Evolutionary conservation across 2,329 filamentous ascomycete species (phyloP), one percentile per base, ranked within the genome.

Genomic region (Arachnomyces sp.): DNA sequence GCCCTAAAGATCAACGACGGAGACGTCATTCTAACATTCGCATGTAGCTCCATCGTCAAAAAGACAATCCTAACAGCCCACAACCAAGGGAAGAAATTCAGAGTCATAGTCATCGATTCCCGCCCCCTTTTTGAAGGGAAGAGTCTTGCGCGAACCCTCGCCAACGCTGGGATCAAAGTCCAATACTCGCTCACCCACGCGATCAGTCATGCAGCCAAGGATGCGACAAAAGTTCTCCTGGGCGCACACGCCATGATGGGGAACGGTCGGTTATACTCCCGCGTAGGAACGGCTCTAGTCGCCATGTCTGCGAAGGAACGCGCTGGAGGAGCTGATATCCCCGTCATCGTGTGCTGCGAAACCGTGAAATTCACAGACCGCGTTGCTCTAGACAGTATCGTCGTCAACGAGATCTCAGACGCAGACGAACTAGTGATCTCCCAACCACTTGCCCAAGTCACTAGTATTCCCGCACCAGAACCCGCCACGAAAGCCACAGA

Each of bases 161-260:
- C 75, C 33, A 70, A 76, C 14, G 75, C 76, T 2, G 88, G 84
- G 2, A 71, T 95, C 43, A 74, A 78, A 38, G 84, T 94, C 38
- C 77, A 82, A 43, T 98, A 96, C 67, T 79, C 80, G 25, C 78
- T 90, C 6, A 80, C 93, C 30, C 82, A 85, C 44, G 87, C 81
- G 11, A 71, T 94, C 41, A 79, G 79, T 37, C 79, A 84, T 49
- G 81, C 83, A 33, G 76, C 94, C 38, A 77, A 79, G 47, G 71
- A 79, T 28, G 79, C 77, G 1, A 84, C 81, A 5, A 80, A 82
- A 52, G 80, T 92, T 7, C 76, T 96, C 38, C 71, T 98, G 1
- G 89, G 88, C 9, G 88, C 89, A 3, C 89, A 95, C 59, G 85
- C 87, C 30, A 92, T 98, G 79, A 92, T 94, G 67, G 89, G 85